Conservation (phyloP, 2,329 filamentous ascomycete species). For the Leptodontidium sp. region DNA sequence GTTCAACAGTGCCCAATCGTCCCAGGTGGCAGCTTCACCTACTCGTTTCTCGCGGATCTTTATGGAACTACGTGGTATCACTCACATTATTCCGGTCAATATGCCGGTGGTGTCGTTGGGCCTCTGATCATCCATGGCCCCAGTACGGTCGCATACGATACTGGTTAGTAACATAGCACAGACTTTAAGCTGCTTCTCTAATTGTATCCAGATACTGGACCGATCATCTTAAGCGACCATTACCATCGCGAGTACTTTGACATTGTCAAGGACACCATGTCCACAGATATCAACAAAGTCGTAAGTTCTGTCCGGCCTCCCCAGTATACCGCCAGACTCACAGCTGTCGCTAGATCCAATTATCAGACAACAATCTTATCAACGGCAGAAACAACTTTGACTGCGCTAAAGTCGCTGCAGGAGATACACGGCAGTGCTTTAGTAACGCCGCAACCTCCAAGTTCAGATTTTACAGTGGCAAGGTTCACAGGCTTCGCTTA, state of each 20-base stretch:
- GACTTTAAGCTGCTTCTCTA: neutral
- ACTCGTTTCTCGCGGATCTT: slow-evolving; percentile 42
- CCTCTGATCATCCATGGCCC: slow-evolving; percentile 69
- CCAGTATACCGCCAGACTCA: neutral
- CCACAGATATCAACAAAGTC: slow-evolving; percentile 17
- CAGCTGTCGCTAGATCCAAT: slow-evolving; percentile 20
- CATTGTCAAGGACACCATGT: slow-evolving; percentile 45
- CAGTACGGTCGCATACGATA: slow-evolving; percentile 64
- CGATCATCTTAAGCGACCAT: slow-evolving; percentile 53
- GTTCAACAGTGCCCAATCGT: slow-evolving; percentile 72
- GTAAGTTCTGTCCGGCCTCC: neutral
- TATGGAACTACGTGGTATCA: slow-evolving; percentile 59
- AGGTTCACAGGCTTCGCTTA: slow-evolving; percentile 56
- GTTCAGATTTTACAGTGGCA: slow-evolving; percentile 52
- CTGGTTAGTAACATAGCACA: slow-evolving; percentile 37
- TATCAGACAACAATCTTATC: slow-evolving; percentile 48
- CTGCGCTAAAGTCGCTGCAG: slow-evolving; percentile 37
- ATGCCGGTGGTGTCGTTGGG: slow-evolving; percentile 65
- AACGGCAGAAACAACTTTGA: slow-evolving; percentile 47
- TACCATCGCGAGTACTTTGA: slow-evolving; percentile 55
- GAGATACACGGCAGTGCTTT: slow-evolving; percentile 38
- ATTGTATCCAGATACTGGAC: slow-evolving; percentile 60
- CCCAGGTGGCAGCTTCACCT: slow-evolving; percentile 49
- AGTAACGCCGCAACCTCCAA: slow-evolving; percentile 45
- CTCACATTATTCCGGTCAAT: slow-evolving; percentile 61